These are phyloP conservation scores for Metschnikowia kunwiensis DNA, from an alignment of 805 yeast genomes.

Conservation along the genomic window DNA sequence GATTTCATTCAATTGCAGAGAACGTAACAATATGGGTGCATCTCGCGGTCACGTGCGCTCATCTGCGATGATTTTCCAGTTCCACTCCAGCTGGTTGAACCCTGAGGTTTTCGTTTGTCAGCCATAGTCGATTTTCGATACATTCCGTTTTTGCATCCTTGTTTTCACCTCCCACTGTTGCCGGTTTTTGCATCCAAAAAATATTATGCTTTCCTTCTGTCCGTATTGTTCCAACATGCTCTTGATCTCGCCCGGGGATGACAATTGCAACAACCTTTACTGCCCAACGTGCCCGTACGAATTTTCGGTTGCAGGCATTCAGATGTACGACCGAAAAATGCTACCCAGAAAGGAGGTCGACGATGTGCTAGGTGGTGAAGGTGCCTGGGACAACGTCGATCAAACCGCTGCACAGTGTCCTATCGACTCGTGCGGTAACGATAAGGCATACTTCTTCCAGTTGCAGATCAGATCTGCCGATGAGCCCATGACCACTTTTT, in stretches of 20 bases:
- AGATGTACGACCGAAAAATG: slow-evolving; percentile 79
- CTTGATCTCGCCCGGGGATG: slow-evolving; percentile 54
- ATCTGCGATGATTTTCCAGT: slow-evolving; percentile 3
- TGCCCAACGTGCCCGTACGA: slow-evolving; percentile 96
- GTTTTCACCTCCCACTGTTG: background rate
- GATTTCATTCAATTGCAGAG: too few species aligned
- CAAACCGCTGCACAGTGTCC: slow-evolving; percentile 95
- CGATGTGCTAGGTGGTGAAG: slow-evolving; percentile 94
- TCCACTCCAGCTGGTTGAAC: background rate
- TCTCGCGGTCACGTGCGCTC: slow-evolving; percentile 8
- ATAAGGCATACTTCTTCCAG: slow-evolving; percentile 94
- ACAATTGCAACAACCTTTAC: slow-evolving; percentile 63
- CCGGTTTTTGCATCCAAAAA: background rate
- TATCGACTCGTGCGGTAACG: slow-evolving; percentile 76
- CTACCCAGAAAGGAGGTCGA: slow-evolving; percentile 88
- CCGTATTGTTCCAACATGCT: slow-evolving; percentile 94
- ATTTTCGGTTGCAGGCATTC: slow-evolving; percentile 80
- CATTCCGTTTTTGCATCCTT: too few species aligned
- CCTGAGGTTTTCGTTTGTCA: too few species aligned
- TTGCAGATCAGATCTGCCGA: slow-evolving; percentile 96
- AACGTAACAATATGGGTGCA: too few species aligned
- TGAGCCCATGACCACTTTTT: slow-evolving; percentile 99
- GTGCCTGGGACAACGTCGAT: slow-evolving; percentile 98
- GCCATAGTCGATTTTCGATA: too few species aligned
- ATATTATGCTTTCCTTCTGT: slow-evolving; percentile 82